Conservation (phyloP, 345 rosid genomes). For the Euphorbia pulcherrima region DNA sequence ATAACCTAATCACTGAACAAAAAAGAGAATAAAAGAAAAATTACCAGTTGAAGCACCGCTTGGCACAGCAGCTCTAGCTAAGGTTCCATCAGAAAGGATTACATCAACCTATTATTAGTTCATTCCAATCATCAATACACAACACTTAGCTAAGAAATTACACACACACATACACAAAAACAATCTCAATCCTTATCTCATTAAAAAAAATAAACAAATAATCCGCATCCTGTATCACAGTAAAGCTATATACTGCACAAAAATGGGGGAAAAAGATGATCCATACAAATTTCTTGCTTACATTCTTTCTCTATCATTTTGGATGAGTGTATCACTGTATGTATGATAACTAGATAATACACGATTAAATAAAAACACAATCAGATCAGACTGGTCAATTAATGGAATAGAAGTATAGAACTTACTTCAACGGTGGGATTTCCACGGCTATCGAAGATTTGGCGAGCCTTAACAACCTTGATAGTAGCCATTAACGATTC, state of each 20-base stretch:
- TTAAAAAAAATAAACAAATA: not conserved
- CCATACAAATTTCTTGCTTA: not conserved
- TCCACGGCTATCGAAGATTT: slow-evolving; percentile 98
- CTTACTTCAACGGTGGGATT: slow-evolving; percentile 93
- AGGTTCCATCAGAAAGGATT: slow-evolving; percentile 43
- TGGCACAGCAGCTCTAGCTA: slow-evolving; percentile 84
- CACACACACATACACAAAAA: no score
- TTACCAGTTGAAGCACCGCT: slow-evolving; percentile 99
- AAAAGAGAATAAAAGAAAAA: not conserved
- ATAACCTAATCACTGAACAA: not conserved
- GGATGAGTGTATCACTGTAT: no score
- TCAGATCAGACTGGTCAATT: slow-evolving; percentile 9
- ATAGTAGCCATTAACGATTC: slow-evolving; percentile 39
- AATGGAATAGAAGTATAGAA: slow-evolving; percentile 11
- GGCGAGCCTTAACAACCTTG: slow-evolving; percentile 66
- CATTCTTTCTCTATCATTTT: not conserved
- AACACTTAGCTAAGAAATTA: not conserved
- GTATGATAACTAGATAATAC: not conserved
- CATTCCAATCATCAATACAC: slow-evolving; percentile 1
- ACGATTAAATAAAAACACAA: not conserved
- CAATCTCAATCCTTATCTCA: not conserved
- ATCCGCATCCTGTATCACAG: not conserved
- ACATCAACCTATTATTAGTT: slow-evolving; percentile 53
- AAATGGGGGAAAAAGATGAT: not conserved
- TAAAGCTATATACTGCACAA: not conserved